Evolutionary conservation across 306 rosid genomes (phyloP).

Genomic region (Casuarina equisetifolia): DNA sequence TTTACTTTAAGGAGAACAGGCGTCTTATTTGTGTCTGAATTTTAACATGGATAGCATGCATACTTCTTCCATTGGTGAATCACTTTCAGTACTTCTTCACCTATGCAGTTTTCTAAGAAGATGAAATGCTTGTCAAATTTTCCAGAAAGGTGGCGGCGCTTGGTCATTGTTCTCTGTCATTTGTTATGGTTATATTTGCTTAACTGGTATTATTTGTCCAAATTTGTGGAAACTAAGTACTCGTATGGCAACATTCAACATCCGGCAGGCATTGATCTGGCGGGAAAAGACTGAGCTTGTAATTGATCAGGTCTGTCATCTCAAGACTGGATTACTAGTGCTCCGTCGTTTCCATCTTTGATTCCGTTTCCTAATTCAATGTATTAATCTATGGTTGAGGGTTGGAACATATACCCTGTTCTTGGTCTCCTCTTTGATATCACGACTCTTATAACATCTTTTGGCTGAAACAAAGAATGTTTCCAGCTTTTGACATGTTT

Average conservation of each 20-base stretch:
- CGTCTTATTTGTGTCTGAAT: too few relatives aligned
- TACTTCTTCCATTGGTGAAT: too few relatives aligned
- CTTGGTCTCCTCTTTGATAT: conserved; percentile 2
- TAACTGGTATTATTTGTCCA: not conserved
- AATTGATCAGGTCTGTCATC: conserved; percentile 79
- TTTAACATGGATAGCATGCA: too few relatives aligned
- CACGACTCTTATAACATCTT: not conserved
- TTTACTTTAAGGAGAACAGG: too few relatives aligned
- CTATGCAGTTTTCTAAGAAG: not conserved
- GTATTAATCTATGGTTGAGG: not conserved
- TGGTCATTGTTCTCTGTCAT: not conserved
- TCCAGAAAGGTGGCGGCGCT: not conserved
- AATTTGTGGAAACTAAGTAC: not conserved
- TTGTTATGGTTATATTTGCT: not conserved
- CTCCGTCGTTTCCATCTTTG: not conserved
- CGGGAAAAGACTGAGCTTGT: conserved; percentile 86
- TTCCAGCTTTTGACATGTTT: conserved; percentile 23
- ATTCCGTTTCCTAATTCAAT: not conserved
- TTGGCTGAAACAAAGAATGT: not conserved
- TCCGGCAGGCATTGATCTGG: conserved; percentile 95
- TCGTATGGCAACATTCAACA: conserved; percentile 86
- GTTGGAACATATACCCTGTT: not conserved
- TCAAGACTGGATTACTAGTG: not conserved
- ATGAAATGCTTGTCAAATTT: not conserved
- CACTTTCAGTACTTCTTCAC: too few relatives aligned